These are phyloP conservation scores for Yamadazyma paraphyllophila DNA, from an alignment of 805 yeast species.

Conservation along the genomic window DNA sequence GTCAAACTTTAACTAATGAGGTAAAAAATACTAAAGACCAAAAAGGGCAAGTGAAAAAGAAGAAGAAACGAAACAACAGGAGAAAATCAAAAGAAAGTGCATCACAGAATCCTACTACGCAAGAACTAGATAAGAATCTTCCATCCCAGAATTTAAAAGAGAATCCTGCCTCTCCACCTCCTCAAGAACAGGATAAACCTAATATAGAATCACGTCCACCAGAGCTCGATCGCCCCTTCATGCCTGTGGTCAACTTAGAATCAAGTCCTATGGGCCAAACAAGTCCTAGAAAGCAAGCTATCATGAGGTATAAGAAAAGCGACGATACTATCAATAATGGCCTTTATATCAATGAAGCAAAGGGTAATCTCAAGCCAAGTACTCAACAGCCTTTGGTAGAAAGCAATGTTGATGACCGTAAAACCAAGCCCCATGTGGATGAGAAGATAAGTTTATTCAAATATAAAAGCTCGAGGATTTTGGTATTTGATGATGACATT, in stretches of 20 bases:
- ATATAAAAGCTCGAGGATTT: slow-evolving; percentile 29
- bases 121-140: too few species aligned
- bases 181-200: neutral
- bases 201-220: slow-evolving; percentile 4
- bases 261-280: slow-evolving; percentile 10
- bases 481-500: slow-evolving; percentile 36
- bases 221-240: neutral
- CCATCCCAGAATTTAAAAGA: too few species aligned
- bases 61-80: slow-evolving; percentile 9
- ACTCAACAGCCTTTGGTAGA: neutral
- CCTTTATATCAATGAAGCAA: slow-evolving; percentile 25
- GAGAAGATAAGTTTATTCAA: slow-evolving; percentile 37
- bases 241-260: slow-evolving; percentile 1
- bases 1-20: neutral
- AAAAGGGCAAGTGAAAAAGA: slow-evolving; percentile 1
- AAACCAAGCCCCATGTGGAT: slow-evolving; percentile 21
- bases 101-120: too few species aligned
- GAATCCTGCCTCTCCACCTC: too few species aligned
- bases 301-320: slow-evolving; percentile 36
- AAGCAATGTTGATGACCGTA: slow-evolving; percentile 1
- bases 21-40: slow-evolving; percentile 1
- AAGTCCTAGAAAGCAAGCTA: slow-evolving; percentile 40
- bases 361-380: slow-evolving; percentile 24
- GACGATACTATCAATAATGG: slow-evolving; percentile 21
- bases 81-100: slow-evolving; percentile 1